phyloP scores from a whole-genome alignment of 805 yeast species.

The Starmerella powellii region DNA sequence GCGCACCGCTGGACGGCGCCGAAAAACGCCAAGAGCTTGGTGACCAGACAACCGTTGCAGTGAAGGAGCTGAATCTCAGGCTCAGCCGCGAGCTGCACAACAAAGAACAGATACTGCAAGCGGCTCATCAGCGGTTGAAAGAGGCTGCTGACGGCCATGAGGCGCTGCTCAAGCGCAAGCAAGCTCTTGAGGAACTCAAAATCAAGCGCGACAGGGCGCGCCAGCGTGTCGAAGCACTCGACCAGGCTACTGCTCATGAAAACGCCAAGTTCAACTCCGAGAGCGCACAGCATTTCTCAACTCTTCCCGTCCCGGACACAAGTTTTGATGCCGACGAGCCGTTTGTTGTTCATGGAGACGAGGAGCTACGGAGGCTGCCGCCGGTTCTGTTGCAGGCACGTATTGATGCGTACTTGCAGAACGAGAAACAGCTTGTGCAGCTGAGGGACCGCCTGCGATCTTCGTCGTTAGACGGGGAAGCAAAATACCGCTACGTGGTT shows the following conservation, averaged over 20 bases:
- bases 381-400: constrained; percentile 45
- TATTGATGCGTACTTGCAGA: constrained; percentile 63
- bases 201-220: constrained; percentile 17
- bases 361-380: constrained; percentile 15
- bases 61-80: constrained; percentile 43
- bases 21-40: constrained; percentile 35
- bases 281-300: constrained; percentile 28
- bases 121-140: constrained; percentile 44
- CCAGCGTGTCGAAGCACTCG: constrained; percentile 36
- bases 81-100: constrained; percentile 45
- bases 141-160: constrained; percentile 44
- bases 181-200: constrained; percentile 41
- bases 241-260: constrained; percentile 53
- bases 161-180: constrained; percentile 33
- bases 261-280: constrained; percentile 39
- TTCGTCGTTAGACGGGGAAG: constrained; percentile 47
- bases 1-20: constrained; percentile 12
- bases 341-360: constrained; percentile 40
- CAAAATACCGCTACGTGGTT: constrained; percentile 77
- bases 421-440: constrained; percentile 44
- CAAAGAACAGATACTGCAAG: constrained; percentile 42
- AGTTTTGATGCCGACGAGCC: constrained; percentile 63
- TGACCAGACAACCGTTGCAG: constrained; percentile 40
- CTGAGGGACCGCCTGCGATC: constrained; percentile 43
- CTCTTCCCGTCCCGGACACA: constrained; percentile 15